phyloP scores from a whole-genome alignment of 192 early-diverging fungal genomes.

The Entomortierella parvispora region DNA sequence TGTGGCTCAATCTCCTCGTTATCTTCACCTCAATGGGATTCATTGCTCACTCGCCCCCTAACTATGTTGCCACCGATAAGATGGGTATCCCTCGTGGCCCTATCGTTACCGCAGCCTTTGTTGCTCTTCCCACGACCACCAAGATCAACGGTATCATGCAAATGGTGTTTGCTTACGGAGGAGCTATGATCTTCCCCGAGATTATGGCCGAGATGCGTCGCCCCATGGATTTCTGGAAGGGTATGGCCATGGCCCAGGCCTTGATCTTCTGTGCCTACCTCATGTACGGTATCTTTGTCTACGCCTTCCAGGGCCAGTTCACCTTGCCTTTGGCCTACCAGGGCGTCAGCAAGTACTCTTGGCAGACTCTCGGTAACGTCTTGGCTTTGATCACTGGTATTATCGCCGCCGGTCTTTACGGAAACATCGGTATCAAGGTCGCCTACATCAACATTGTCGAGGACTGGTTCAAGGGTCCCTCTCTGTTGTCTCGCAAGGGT shows the following conservation, averaged over 20 bases:
- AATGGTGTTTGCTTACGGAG: slow-evolving; percentile 29
- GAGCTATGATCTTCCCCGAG: slow-evolving; percentile 33
- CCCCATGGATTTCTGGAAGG: slow-evolving; percentile 32
- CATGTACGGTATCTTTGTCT: slow-evolving; percentile 30
- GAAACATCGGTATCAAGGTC: slow-evolving; percentile 31
- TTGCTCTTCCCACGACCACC: neutral
- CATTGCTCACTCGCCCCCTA: slow-evolving; percentile 11
- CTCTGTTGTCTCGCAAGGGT: slow-evolving; percentile 3
- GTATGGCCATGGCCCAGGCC: slow-evolving; percentile 19
- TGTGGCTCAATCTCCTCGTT: slow-evolving; percentile 27
- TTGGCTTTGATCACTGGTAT: slow-evolving; percentile 12
- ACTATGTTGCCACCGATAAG: slow-evolving; percentile 11
- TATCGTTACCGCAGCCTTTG: slow-evolving; percentile 13
- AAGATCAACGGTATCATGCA: slow-evolving; percentile 33
- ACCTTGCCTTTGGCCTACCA: slow-evolving; percentile 20
- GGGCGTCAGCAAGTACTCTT: slow-evolving; percentile 20
- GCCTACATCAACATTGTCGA: slow-evolving; percentile 22
- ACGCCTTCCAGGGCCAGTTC: slow-evolving; percentile 31
- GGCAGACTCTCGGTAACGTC: slow-evolving; percentile 14
- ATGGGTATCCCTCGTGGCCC: neutral
- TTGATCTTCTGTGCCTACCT: slow-evolving; percentile 23
- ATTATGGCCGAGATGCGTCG: slow-evolving; percentile 36
- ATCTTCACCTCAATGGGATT: slow-evolving; percentile 25
- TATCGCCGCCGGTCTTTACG: slow-evolving; percentile 34
- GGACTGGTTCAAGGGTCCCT: slow-evolving; percentile 17